Evolutionary conservation across 805 yeast genomes (phyloP).

Genomic region (Hanseniaspora lachancei): DNA sequence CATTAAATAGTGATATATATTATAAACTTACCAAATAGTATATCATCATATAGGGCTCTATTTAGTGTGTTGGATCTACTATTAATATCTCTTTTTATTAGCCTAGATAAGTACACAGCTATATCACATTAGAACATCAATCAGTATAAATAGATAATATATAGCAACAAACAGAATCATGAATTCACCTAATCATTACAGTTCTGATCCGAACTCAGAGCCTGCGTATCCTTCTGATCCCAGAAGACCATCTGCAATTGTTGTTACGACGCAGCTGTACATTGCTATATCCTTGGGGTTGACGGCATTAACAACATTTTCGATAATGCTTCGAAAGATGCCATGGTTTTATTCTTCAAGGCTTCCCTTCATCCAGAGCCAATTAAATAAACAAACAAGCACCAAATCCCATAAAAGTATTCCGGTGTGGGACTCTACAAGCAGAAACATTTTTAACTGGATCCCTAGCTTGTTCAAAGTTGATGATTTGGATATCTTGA

Average conservation of each 20-base stretch:
- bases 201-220: neutral
- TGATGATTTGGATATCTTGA: slow-evolving; percentile 63
- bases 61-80: too few relatives aligned
- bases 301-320: slow-evolving; percentile 54
- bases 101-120: neutral
- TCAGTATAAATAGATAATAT: neutral
- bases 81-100: too few relatives aligned
- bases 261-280: slow-evolving; percentile 63
- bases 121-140: too few relatives aligned
- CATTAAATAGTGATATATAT: too few relatives aligned
- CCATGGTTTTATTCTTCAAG: slow-evolving; percentile 81
- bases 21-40: too few relatives aligned
- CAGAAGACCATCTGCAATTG: slow-evolving; percentile 33
- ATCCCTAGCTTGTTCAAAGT: slow-evolving; percentile 50
- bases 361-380: slow-evolving; percentile 16
- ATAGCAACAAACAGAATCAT: neutral
- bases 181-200: neutral
- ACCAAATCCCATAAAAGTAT: neutral
- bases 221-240: slow-evolving; percentile 20
- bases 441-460: slow-evolving; percentile 55
- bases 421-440: slow-evolving; percentile 4
- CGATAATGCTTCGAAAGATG: slow-evolving; percentile 56
- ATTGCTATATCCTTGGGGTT: slow-evolving; percentile 59
- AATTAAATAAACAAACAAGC: slow-evolving; percentile 13
- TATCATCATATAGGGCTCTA: too few relatives aligned